Percentiles rank a stretch among this genome's conserved stretches.
phyloP scores from a whole-genome alignment of 2,329 filamentous ascomycete genomes.

The Colletotrichum abscissum region DNA sequence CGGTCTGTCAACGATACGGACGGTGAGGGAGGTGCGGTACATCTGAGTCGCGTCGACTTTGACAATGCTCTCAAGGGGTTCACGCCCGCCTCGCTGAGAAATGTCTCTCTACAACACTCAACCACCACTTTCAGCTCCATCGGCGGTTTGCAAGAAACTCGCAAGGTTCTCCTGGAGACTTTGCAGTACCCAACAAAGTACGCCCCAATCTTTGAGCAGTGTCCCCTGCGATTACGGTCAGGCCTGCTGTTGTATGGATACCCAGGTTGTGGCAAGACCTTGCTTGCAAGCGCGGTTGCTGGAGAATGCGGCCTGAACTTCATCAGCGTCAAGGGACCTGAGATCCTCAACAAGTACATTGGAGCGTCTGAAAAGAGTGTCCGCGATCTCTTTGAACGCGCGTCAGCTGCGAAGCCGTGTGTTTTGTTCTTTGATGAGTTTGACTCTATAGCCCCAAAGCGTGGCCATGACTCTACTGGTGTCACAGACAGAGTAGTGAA shows the following conservation, averaged over 20 bases:
- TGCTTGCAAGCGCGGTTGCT: slow-evolving; percentile 95
- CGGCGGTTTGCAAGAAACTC: slow-evolving; percentile 86
- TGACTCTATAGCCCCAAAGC: slow-evolving; percentile 95
- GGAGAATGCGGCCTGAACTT: slow-evolving; percentile 98
- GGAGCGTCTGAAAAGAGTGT: slow-evolving; percentile 97
- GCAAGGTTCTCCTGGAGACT: slow-evolving; percentile 92
- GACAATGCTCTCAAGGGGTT: slow-evolving; percentile 88
- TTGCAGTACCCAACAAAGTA: slow-evolving; percentile 98
- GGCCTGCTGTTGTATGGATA: slow-evolving; percentile 94
- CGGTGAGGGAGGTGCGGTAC: slow-evolving; percentile 61
- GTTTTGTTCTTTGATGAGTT: slow-evolving; percentile 99
- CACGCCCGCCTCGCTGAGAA: slow-evolving; percentile 92
- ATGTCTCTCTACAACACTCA: slow-evolving; percentile 92
- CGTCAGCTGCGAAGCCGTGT: slow-evolving; percentile 89
- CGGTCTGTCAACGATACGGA: slow-evolving; percentile 75
- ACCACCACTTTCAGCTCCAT: slow-evolving; percentile 94
- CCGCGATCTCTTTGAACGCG: slow-evolving; percentile 92
- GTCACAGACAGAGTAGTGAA: slow-evolving; percentile 99
- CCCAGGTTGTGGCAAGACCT: slow-evolving; percentile 95
- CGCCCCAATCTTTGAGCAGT: slow-evolving; percentile 96
- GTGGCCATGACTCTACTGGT: slow-evolving; percentile 95
- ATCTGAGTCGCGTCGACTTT: slow-evolving; percentile 81
- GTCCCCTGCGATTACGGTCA: slow-evolving; percentile 92
- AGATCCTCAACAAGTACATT: slow-evolving; percentile 99
- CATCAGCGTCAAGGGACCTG: slow-evolving; percentile 97